Conservation (phyloP, 257 asterid species). For the Paulownia fortunei region DNA sequence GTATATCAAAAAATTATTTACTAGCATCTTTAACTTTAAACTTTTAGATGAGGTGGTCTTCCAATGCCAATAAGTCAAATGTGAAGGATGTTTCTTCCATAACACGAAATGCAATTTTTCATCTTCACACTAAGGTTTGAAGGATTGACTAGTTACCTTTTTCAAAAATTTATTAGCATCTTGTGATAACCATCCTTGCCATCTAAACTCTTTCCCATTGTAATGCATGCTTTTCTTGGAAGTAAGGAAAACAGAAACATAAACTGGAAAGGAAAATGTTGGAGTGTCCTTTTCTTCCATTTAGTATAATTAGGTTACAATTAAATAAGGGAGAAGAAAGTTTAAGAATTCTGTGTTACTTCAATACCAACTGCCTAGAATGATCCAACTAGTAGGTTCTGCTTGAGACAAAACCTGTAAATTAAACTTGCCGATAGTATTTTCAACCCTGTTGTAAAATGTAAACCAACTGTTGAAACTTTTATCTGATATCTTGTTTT, state of each 20-base stretch:
- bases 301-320: neutral
- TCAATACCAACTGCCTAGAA: neutral
- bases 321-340: neutral
- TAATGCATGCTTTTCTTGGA: neutral
- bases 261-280: neutral
- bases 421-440: conserved; percentile 1
- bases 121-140: neutral
- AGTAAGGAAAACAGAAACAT: neutral
- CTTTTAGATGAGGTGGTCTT: neutral
- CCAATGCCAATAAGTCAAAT: neutral
- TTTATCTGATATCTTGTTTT: conserved; percentile 21
- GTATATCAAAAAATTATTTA: neutral
- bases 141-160: conserved; percentile 1
- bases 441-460: neutral
- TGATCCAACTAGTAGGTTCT: conserved; percentile 11
- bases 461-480: neutral
- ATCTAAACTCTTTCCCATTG: neutral
- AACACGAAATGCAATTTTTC: neutral
- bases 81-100: neutral
- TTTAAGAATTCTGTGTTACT: neutral
- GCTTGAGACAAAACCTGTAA: neutral
- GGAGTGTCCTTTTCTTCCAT: neutral
- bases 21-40: neutral
- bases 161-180: neutral
- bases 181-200: neutral